Evolutionary conservation across 192 early-diverging fungal species (phyloP).

Genomic region (Backusella westeae): DNA sequence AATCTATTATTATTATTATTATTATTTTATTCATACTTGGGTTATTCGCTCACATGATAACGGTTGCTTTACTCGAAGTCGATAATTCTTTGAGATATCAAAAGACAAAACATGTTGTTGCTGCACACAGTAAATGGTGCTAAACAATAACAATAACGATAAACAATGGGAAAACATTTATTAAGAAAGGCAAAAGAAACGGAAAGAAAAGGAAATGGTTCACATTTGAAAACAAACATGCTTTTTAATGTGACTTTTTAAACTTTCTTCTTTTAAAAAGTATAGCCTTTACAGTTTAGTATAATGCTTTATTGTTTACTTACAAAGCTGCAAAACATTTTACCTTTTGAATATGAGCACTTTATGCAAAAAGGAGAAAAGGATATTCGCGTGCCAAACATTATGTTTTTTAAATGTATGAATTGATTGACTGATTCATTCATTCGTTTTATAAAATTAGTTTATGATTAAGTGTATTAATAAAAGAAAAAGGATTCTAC

Average conservation of each 20-base stretch:
- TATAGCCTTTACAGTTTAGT: neutral
- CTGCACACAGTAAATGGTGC: neutral
- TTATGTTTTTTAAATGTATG: neutral
- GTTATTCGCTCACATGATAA: neutral
- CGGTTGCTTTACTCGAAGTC: neutral
- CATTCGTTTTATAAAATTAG: neutral
- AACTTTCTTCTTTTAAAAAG: neutral
- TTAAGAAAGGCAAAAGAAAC: neutral
- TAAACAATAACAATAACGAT: neutral
- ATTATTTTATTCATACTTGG: neutral
- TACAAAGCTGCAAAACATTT: neutral
- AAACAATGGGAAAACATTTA: neutral
- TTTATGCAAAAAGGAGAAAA: neutral
- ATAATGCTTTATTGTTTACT: neutral
- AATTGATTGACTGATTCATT: neutral
- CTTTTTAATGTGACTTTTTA: neutral
- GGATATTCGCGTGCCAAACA: neutral
- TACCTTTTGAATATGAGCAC: neutral
- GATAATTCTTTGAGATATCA: neutral
- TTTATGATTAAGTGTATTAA: neutral
- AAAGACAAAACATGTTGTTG: neutral
- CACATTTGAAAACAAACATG: neutral
- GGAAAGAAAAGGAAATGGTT: neutral
- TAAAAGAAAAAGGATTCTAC: neutral
- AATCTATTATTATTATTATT: neutral